Evolutionary conservation across 495 filamentous ascomycete species (phyloP).

Genomic region (Neurospora intermedia): DNA sequence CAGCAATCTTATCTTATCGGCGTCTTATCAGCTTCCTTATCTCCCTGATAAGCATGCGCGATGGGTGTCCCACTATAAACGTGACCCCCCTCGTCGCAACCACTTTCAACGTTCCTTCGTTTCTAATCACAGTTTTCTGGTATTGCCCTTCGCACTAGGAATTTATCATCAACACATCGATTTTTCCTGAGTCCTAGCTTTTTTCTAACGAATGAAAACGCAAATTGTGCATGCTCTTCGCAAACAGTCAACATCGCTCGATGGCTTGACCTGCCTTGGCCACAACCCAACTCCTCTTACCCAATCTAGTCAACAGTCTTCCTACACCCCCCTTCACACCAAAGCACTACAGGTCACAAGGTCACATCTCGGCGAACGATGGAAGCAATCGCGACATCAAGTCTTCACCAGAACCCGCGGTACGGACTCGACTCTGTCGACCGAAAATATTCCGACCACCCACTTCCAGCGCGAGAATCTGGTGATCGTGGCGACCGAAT

Average conservation of each 20-base stretch:
- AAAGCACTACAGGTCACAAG: not conserved
- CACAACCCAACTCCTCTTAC: not conserved
- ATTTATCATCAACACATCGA: not conserved
- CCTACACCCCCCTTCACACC: not conserved
- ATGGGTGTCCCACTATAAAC: not conserved
- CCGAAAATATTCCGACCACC: not conserved
- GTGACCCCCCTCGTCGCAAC: not conserved
- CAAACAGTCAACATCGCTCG: not conserved
- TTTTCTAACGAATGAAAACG: not conserved
- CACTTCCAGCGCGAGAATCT: not conserved
- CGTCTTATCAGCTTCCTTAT: not conserved
- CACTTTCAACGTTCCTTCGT: not conserved
- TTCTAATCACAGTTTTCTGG: not conserved
- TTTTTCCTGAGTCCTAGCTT: not conserved
- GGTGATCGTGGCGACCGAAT: not conserved
- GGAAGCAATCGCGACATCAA: not conserved
- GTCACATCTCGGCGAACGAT: not conserved
- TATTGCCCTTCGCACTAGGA: not conserved
- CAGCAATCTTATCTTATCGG: not conserved
- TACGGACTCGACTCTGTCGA: not conserved
- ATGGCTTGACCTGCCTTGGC: not conserved
- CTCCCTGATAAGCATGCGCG: not conserved
- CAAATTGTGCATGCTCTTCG: not conserved
- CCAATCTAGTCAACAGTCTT: no score
- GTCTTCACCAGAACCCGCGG: not conserved